A percentile compares a stretch with the other conserved stretches of the same genome.
phyloP scores from a whole-genome alignment of 805 yeast species.

The Zygoascus biomembranicola region DNA sequence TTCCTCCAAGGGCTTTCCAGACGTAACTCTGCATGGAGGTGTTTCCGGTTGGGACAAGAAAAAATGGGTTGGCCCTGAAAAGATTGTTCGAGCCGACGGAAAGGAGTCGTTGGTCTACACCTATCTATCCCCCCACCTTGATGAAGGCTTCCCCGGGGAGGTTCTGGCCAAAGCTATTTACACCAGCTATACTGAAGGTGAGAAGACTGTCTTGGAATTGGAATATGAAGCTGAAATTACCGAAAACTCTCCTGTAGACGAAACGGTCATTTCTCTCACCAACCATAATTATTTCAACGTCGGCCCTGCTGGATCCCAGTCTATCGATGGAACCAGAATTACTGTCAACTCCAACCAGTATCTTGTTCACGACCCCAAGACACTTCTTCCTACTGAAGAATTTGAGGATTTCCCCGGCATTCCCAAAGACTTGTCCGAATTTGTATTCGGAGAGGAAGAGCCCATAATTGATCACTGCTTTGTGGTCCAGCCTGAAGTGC shows the following conservation, averaged over 20 bases:
- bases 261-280: constrained; percentile 49
- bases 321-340: constrained; percentile 32
- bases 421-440: constrained; percentile 17
- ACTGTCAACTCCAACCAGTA: constrained; percentile 32
- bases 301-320: constrained; percentile 4
- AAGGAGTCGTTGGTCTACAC: constrained; percentile 28
- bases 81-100: constrained; percentile 25
- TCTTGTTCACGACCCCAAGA: constrained; percentile 35
- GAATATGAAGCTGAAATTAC: constrained; percentile 40
- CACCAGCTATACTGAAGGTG: constrained; percentile 27
- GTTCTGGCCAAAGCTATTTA: constrained; percentile 41
- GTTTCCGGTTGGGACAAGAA: constrained; percentile 42
- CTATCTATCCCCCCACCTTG: constrained; percentile 38
- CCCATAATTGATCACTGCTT: constrained; percentile 43
- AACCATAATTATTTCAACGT: constrained; percentile 59
- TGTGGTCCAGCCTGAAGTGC: constrained; percentile 23
- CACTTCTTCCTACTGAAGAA: constrained; percentile 42
- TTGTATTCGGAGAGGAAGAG: constrained; percentile 26
- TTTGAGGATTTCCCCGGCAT: constrained; percentile 20
- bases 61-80: constrained; percentile 46
- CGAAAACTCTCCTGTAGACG: constrained; percentile 28
- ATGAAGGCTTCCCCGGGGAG: constrained; percentile 56
- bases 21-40: constrained; percentile 50
- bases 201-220: constrained; percentile 34
- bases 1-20: constrained; percentile 34